These are phyloP conservation scores for Prunella vulgaris DNA, from an alignment of 257 asterid species.

Conservation along the genomic window DNA sequence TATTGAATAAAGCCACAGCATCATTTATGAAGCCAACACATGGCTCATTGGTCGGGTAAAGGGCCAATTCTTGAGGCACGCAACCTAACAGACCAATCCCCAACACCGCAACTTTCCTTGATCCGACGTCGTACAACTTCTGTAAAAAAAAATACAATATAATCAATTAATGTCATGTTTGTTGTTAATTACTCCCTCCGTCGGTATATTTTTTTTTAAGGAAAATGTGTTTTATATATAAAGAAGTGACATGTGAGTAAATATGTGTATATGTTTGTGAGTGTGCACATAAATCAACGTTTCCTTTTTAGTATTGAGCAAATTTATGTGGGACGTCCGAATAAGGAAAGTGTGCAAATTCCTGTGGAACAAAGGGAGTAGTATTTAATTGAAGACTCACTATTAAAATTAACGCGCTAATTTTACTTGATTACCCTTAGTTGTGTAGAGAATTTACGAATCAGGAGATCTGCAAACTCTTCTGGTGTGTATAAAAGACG, in stretches of 20 bases:
- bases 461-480: slow-evolving; percentile 35
- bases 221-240: no score
- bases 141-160: not conserved
- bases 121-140: slow-evolving; percentile 39
- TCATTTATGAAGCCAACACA: slow-evolving; percentile 42
- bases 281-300: no score
- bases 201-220: no score
- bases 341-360: no score
- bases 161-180: no score
- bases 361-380: no score
- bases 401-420: not conserved
- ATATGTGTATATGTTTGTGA: no score
- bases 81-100: slow-evolving; percentile 51
- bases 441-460: slow-evolving; percentile 16
- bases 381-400: no score
- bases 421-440: slow-evolving; percentile 20
- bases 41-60: slow-evolving; percentile 22
- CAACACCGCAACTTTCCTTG: slow-evolving; percentile 47
- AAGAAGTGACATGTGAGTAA: no score
- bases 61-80: slow-evolving; percentile 23
- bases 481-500: slow-evolving; percentile 30
- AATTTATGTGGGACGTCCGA: no score
- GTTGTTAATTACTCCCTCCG: no score
- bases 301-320: no score
- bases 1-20: slow-evolving; percentile 29